Percentiles rank a stretch among this genome's conserved stretches.
Evolutionary conservation across 2,329 filamentous ascomycete species (phyloP).

Genomic region (Endothia cerciana): DNA sequence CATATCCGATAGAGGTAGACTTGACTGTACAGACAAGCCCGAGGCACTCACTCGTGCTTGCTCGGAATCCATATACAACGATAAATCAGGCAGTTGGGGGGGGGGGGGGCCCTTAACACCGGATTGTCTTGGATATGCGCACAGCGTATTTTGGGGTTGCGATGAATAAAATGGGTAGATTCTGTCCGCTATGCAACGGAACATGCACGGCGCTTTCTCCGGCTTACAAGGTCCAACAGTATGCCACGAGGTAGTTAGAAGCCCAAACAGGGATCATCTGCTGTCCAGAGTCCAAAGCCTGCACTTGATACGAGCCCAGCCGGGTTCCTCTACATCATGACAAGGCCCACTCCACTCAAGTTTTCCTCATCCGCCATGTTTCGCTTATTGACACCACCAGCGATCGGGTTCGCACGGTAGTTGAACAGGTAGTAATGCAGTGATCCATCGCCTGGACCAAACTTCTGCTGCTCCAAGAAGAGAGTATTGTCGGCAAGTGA

Average conservation of each 20-base stretch:
- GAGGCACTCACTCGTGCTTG: not conserved
- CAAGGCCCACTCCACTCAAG: constrained; percentile 86
- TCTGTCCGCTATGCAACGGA: not conserved
- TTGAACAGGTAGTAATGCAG: constrained; percentile 98
- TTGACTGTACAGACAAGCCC: not conserved
- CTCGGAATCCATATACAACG: not conserved
- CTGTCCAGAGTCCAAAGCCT: not conserved
- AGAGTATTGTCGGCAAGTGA: constrained; percentile 92
- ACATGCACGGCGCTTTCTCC: not conserved
- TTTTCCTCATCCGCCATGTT: constrained; percentile 78
- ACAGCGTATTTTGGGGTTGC: too few species aligned
- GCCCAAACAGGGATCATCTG: not conserved
- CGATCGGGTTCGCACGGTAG: constrained; percentile 84
- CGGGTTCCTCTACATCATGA: constrained; percentile 60
- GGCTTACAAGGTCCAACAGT: not conserved
- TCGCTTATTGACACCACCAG: constrained; percentile 79
- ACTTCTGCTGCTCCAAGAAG: constrained; percentile 93
- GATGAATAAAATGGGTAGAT: too few species aligned
- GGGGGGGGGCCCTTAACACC: not conserved
- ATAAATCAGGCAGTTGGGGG: not conserved
- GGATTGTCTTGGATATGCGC: not conserved
- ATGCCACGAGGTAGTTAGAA: not conserved
- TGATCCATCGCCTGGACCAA: constrained; percentile 90
- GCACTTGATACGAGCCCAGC: not conserved
- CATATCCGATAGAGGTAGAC: not conserved